Conservation (phyloP, 2,329 filamentous ascomycete genomes). For the Cordyceps farinosa region DNA sequence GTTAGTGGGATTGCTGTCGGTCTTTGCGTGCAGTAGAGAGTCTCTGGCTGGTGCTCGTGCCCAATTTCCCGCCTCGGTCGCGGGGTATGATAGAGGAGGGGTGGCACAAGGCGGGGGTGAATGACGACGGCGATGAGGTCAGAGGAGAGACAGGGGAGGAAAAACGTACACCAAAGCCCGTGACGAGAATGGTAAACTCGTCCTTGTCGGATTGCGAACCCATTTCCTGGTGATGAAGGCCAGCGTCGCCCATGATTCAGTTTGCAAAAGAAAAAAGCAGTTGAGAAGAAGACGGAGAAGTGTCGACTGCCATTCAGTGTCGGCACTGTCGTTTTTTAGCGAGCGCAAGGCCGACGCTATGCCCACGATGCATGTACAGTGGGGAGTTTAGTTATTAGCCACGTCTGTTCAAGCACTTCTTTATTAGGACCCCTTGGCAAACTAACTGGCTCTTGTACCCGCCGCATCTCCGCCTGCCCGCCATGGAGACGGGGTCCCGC, state of each 20-base stretch:
- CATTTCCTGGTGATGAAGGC: constrained; percentile 22
- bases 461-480: neutral
- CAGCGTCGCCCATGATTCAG: constrained; percentile 10
- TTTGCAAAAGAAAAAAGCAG: too few relatives aligned
- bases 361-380: neutral
- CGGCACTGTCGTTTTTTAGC: neutral
- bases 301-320: neutral
- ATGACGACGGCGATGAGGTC: constrained; percentile 1
- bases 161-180: constrained; percentile 56
- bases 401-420: neutral
- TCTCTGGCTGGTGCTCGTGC: neutral
- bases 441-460: neutral
- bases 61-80: neutral
- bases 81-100: constrained; percentile 1
- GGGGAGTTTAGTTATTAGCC: neutral
- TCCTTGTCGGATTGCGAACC: constrained; percentile 38
- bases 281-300: neutral
- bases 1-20: neutral
- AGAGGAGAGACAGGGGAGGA: constrained; percentile 10
- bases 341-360: neutral
- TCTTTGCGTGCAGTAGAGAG: neutral
- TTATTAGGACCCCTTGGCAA: too few relatives aligned
- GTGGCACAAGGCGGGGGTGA: neutral
- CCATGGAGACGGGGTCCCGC: constrained; percentile 9
- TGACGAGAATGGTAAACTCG: constrained; percentile 57